Evolutionary conservation across 1,284 basidiomycete genomes (phyloP), one percentile per base, ranked within the genome.

Genomic region (Rhodofomes roseus): DNA sequence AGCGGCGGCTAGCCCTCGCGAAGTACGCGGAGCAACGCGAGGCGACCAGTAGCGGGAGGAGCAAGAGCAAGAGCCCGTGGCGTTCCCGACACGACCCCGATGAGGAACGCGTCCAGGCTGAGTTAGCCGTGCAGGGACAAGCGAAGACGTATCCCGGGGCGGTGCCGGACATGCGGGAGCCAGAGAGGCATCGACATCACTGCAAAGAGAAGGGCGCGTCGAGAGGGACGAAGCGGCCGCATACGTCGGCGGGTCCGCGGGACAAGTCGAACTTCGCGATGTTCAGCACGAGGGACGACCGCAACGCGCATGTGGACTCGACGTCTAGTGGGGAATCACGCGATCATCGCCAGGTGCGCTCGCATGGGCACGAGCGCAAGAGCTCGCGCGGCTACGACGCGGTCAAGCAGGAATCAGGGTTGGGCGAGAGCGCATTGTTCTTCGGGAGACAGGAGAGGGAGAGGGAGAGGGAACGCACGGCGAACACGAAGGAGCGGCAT

Each of bases 231-330:
- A 72, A 63, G 57, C 68, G 71, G 56, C 70, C 87, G 25, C 86
- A 89, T 68, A 89, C 87, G 34, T 87, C 85, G 62, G 84, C 85
- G 9, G 88, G 87, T 16, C 83, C 83, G 31, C 75, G 84, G 60
- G 86, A 87, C 67, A 79, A 77, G 66, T 69, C 76, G n/a, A 71
- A 71, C 55, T 69, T 76, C 27, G 31, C 29, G 59, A 73, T 68
- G 36, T 64, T 64, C 61, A 56, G 46, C 75, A 64, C 64, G 51
- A 48, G 57, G 56, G 58, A 58, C 29, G 60, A 55, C 7, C 50
- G 31, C 3, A 18, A 18, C 56, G 25, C 59, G 44, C 31, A 54
- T 23, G 18, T 55, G 48, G 59, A 46, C 25, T 55, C 64, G 14
- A 51, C 58, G 52, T 60, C 62, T 59, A 70, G 61, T 60, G 62